phyloP scores from a whole-genome alignment of 108 stramenopile genomes.

The Conticribra guillardii region DNA sequence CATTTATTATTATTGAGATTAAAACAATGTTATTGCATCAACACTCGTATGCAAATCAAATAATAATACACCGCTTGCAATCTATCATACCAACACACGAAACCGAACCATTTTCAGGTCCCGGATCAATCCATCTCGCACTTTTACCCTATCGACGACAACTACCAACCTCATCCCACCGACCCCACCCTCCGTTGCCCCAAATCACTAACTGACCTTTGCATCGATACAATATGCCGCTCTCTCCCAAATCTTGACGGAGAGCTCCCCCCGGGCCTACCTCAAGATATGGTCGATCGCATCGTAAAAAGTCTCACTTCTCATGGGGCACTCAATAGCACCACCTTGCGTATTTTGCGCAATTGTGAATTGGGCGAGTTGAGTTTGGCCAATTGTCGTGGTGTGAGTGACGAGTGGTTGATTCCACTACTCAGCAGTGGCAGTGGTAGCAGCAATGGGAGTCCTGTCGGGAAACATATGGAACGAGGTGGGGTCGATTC shows the following conservation, averaged over 20 bases:
- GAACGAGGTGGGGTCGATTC: slow-evolving; percentile 11
- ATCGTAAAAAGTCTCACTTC: slow-evolving; percentile 63
- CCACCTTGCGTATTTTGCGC: slow-evolving; percentile 62
- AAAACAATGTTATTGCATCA: slow-evolving; percentile 1
- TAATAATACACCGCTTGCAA: neutral
- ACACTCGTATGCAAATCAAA: neutral
- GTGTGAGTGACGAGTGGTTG: slow-evolving; percentile 86
- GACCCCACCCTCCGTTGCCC: slow-evolving; percentile 61
- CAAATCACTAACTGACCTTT: slow-evolving; percentile 72
- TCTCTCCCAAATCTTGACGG: slow-evolving; percentile 65
- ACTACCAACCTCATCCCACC: slow-evolving; percentile 51
- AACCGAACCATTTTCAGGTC: slow-evolving; percentile 19
- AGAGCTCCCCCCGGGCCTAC: slow-evolving; percentile 75
- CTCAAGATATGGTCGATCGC: slow-evolving; percentile 80
- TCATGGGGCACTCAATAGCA: slow-evolving; percentile 77
- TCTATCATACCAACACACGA: neutral
- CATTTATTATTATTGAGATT: too few species aligned
- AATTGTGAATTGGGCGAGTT: slow-evolving; percentile 72
- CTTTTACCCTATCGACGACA: slow-evolving; percentile 72
- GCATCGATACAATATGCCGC: slow-evolving; percentile 72
- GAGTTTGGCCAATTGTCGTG: slow-evolving; percentile 67
- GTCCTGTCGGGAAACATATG: slow-evolving; percentile 4
- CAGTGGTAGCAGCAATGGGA: slow-evolving; percentile 21
- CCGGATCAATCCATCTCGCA: slow-evolving; percentile 66
- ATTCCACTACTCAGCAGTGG: slow-evolving; percentile 11